Evolutionary conservation across 1,139 yeast genomes (phyloP), one percentile per base, ranked within the genome.

Genomic region (Candida pseudocylindracea): DNA sequence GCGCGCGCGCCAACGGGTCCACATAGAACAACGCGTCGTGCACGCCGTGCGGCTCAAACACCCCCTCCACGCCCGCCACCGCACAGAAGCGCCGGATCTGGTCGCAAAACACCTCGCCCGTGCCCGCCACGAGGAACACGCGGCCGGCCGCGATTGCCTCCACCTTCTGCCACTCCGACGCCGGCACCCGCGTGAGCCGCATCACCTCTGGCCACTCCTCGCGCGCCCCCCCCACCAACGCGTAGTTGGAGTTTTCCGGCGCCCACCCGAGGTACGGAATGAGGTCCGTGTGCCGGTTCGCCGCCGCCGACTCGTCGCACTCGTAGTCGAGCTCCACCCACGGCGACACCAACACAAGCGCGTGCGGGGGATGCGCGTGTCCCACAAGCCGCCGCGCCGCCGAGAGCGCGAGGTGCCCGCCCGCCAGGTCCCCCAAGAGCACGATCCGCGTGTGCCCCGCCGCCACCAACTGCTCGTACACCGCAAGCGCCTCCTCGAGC

Each of bases 41-140:
- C 15, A 58, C 45, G 3, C 67, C 67, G 55, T 54, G 52, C 1
- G 65, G 67, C 39, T 60, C 65, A 3, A 27, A 13, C 7, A 29
- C 31, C 12, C 29, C 31, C 7, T 25, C 31, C 9, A 33, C 5
- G 2, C 27, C 35, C 26, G 27, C 15, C 10, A 27, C 26, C 10
- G 31, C 30, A 26, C 29, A 31, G 6, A 15, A 15, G n/a, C 13
- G 15, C 9, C 15, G 8, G n/a, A 20, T 12, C 10, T 27, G 31
- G 29, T 33, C 35, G 8, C 30, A 25, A 20, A 31, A 31, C 9
- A 29, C 12, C 27, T 33, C 35, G 29, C 31, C 33, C 25, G 31
- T 33, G 8, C 35, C 35, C 5, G 25, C 10, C 15, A 33, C 6
- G 9, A 33, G 7, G n/a, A 33, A 29, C 1, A 33, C 15, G 8